Evolutionary conservation across 1,284 basidiomycete genomes (phyloP).

Genomic region (Ceratobasidium sp.): DNA sequence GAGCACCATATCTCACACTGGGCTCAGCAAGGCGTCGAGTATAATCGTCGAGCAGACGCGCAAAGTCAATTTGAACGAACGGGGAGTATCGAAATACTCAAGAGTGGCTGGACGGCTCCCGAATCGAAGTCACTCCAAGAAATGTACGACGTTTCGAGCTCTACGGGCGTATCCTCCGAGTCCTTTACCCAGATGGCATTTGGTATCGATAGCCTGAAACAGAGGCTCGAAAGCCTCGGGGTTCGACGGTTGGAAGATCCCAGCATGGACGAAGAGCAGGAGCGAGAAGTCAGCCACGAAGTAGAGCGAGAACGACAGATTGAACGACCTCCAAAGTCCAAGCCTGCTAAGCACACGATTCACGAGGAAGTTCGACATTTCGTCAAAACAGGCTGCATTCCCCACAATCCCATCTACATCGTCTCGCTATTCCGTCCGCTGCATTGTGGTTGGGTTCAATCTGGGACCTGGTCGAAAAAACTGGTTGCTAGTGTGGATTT

Average conservation of each 20-base stretch:
- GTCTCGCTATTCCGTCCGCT: conserved; percentile 14
- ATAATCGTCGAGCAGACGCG: conserved; percentile 57
- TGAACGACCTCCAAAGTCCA: conserved; percentile 32
- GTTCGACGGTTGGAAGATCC: conserved; percentile 49
- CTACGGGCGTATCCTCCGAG: not conserved
- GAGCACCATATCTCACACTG: conserved; percentile 39
- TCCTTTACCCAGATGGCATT: not conserved
- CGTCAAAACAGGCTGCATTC: conserved; percentile 3
- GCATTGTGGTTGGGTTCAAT: not conserved
- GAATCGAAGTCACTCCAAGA: conserved; percentile 60
- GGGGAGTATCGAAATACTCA: conserved; percentile 48
- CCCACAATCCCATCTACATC: not conserved
- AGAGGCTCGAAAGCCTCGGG: conserved; percentile 56
- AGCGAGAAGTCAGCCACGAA: conserved; percentile 60
- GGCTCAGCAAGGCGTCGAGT: conserved; percentile 63
- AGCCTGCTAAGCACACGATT: conserved; percentile 22
- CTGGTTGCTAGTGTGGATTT: conserved; percentile 53
- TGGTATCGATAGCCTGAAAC: conserved; percentile 15
- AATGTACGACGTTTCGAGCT: conserved; percentile 56
- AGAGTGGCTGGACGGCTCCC: conserved; percentile 58
- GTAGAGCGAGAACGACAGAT: conserved; percentile 42
- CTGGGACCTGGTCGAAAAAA: not conserved
- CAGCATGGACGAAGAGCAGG: conserved; percentile 64
- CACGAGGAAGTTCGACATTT: conserved; percentile 15
- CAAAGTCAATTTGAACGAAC: conserved; percentile 5